Conservation (phyloP, 23 red algal genomes). For the Gracilaria vermiculophylla region DNA sequence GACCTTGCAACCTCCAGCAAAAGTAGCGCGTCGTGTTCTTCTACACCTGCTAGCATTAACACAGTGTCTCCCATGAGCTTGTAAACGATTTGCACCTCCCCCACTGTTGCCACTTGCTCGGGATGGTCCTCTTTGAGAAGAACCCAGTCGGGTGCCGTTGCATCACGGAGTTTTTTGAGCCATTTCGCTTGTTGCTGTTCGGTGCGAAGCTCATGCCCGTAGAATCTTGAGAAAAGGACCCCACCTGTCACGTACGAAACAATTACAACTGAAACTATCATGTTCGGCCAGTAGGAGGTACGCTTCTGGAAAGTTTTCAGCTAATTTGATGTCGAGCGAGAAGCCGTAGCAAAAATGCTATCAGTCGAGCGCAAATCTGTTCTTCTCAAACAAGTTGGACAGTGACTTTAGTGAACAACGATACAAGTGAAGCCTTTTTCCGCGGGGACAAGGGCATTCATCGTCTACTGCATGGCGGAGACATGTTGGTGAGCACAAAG, state of each 20-base stretch:
- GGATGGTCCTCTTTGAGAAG: constrained; percentile 64
- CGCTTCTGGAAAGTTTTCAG: not conserved
- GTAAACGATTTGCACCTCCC: constrained; percentile 59
- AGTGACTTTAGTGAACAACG: no score
- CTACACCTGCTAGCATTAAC: constrained; percentile 62
- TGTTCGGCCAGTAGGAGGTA: not conserved
- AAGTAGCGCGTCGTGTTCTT: constrained; percentile 73
- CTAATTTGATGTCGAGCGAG: no score
- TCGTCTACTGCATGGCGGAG: no score
- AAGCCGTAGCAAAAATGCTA: no score
- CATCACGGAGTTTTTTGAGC: constrained; percentile 68
- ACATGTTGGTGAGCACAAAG: no score
- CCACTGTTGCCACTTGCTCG: constrained; percentile 67
- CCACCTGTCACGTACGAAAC: constrained; percentile 68
- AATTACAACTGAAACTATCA: constrained; percentile 73
- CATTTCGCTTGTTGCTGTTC: constrained; percentile 67
- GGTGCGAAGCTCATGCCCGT: constrained; percentile 60
- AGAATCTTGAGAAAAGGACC: constrained; percentile 79
- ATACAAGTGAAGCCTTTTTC: no score
- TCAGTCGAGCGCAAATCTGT: no score
- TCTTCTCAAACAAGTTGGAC: no score
- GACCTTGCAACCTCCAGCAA: constrained; percentile 68
- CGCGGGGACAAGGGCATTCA: no score
- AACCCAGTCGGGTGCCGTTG: constrained; percentile 68
- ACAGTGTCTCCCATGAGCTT: constrained; percentile 79